Percentiles rank a stretch among this genome's conserved stretches.
Conservation (phyloP, 345 rosid species). For the Eucalyptus pauciflora region DNA sequence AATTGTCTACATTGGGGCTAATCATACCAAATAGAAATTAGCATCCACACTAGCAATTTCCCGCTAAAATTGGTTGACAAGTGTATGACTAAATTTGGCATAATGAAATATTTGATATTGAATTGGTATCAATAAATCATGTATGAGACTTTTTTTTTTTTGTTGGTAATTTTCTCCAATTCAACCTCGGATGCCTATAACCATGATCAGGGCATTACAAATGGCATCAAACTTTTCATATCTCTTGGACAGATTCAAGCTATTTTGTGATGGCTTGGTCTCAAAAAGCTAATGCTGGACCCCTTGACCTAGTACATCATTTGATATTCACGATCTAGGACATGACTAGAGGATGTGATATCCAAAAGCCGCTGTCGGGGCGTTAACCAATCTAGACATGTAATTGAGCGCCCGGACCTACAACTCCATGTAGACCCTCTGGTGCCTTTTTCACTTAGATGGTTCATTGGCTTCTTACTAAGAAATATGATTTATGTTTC, state of each 20-base stretch:
- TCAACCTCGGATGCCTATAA: background rate
- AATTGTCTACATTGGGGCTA: background rate
- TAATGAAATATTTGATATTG: too few relatives aligned
- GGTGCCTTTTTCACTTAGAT: background rate
- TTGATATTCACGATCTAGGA: background rate
- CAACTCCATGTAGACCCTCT: background rate
- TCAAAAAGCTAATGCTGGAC: background rate
- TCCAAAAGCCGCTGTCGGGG: background rate
- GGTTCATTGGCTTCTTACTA: background rate
- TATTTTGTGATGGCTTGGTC: background rate
- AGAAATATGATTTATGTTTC: background rate
- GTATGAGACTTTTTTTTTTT: too few relatives aligned
- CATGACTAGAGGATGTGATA: background rate
- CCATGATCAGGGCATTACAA: background rate
- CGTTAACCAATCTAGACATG: background rate
- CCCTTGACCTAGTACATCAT: background rate
- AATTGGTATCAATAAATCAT: fast-evolving
- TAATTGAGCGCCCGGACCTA: background rate
- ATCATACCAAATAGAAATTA: background rate
- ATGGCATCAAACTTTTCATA: background rate
- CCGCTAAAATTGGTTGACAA: background rate
- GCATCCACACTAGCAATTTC: background rate
- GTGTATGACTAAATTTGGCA: background rate
- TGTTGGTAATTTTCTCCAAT: background rate
- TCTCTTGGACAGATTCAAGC: background rate